A percentile compares a stretch with the other conserved stretches of the same genome.
Evolutionary conservation across 495 filamentous ascomycete genomes (phyloP).

Genomic region (Aspergillus saccharolyticus): DNA sequence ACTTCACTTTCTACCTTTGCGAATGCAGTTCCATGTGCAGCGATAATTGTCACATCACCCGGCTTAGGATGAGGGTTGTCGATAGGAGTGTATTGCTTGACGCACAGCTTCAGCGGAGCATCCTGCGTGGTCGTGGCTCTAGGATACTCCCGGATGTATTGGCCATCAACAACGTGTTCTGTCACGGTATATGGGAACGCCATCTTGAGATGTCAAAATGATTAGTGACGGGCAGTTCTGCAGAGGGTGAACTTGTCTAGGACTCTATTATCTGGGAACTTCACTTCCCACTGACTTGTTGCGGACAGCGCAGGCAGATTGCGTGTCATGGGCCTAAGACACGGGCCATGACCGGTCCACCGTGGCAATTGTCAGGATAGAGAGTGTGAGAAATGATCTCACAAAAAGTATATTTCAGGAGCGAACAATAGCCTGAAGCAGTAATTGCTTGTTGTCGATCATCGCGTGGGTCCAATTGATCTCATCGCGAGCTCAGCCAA

Average conservation of each 20-base stretch:
- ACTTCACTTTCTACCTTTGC: conserved; percentile 49
- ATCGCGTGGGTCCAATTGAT: not conserved
- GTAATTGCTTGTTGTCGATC: not conserved
- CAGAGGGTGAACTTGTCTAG: too few species aligned
- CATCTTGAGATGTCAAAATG: conserved; percentile 7
- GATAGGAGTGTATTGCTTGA: conserved; percentile 69
- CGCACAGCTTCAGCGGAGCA: conserved; percentile 49
- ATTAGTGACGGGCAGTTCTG: not conserved
- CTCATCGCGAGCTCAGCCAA: not conserved
- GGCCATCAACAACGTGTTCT: conserved; percentile 50
- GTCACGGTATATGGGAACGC: conserved; percentile 28
- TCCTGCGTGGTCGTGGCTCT: conserved; percentile 50
- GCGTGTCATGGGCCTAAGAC: not conserved
- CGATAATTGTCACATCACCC: conserved; percentile 68
- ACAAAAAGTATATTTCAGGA: not conserved
- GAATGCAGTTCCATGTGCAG: conserved; percentile 68
- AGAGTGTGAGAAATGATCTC: not conserved
- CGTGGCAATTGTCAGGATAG: not conserved
- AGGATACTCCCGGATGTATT: conserved; percentile 61
- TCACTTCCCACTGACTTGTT: not conserved
- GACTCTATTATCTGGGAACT: not conserved
- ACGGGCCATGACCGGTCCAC: not conserved
- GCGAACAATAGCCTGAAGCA: not conserved
- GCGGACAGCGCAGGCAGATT: not conserved
- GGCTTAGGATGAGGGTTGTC: conserved; percentile 48